Conservation (phyloP, 805 yeast genomes). For the Spathaspora gorwiae region DNA sequence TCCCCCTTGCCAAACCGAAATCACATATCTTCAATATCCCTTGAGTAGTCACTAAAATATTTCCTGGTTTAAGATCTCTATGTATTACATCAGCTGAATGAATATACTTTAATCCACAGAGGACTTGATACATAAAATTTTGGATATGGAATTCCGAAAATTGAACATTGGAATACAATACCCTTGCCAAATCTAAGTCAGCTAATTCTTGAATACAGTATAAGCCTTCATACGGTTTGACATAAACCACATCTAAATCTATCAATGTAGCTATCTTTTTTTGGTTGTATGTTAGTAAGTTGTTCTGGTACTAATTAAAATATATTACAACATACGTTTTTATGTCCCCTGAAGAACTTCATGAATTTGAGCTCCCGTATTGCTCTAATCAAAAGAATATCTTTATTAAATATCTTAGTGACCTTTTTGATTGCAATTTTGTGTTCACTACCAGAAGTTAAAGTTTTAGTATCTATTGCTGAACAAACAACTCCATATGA, state of each 20-base stretch:
- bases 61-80: slow-evolving; percentile 89
- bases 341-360: slow-evolving; percentile 82
- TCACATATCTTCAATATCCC: slow-evolving; percentile 86
- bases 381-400: slow-evolving; percentile 70
- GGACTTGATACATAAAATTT: slow-evolving; percentile 70
- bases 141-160: slow-evolving; percentile 82
- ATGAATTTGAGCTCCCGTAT: slow-evolving; percentile 77
- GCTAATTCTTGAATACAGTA: slow-evolving; percentile 85
- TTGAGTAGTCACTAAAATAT: slow-evolving; percentile 67
- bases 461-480: slow-evolving; percentile 51
- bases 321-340: slow-evolving; percentile 42
- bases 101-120: slow-evolving; percentile 82
- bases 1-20: slow-evolving; percentile 87
- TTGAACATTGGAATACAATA: slow-evolving; percentile 72
- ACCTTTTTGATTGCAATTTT: slow-evolving; percentile 78
- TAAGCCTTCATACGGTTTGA: slow-evolving; percentile 74
- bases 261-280: slow-evolving; percentile 59
- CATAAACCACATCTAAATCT: slow-evolving; percentile 67
- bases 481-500: slow-evolving; percentile 85
- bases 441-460: slow-evolving; percentile 9
- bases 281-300: slow-evolving; percentile 13
- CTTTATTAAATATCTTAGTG: slow-evolving; percentile 60
- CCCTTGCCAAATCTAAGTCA: slow-evolving; percentile 75
- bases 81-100: slow-evolving; percentile 92
- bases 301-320: too few species aligned